Conservation (phyloP, 306 rosid genomes). For the Acmispon strigosus region DNA sequence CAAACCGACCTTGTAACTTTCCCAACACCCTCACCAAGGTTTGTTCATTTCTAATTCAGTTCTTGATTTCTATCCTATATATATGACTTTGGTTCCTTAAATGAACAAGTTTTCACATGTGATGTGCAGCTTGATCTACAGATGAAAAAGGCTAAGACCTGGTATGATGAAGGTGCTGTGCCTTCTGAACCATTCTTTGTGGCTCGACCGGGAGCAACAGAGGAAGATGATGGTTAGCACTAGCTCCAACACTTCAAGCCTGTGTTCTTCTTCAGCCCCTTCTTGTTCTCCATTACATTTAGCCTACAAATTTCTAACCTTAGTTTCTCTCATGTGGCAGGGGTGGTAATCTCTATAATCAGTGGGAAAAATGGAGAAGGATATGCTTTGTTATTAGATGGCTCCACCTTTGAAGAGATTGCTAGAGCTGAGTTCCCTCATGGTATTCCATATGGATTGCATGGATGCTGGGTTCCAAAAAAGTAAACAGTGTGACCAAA, state of each 20-base stretch:
- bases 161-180: constrained; percentile 75
- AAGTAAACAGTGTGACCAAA: not conserved
- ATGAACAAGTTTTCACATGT: not conserved
- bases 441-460: constrained; percentile 89
- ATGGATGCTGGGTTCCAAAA: constrained; percentile 94
- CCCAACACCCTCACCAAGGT: constrained; percentile 96
- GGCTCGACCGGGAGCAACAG: constrained; percentile 81
- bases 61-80: not conserved
- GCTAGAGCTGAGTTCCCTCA: constrained; percentile 94
- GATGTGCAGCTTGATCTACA: constrained; percentile 62
- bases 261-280: not conserved
- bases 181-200: constrained; percentile 94
- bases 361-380: constrained; percentile 79
- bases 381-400: constrained; percentile 74
- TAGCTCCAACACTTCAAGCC: not conserved
- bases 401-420: constrained; percentile 71
- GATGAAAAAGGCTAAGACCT: constrained; percentile 59
- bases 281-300: not conserved
- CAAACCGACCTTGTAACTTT: constrained; percentile 90
- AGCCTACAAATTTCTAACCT: not conserved
- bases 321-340: constrained; percentile 27
- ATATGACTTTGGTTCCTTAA: not conserved
- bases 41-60: not conserved
- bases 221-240: constrained; percentile 82
- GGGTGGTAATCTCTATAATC: constrained; percentile 79